Conservation (phyloP, 1,284 basidiomycete genomes). For the Marasmius tenuissimus region DNA sequence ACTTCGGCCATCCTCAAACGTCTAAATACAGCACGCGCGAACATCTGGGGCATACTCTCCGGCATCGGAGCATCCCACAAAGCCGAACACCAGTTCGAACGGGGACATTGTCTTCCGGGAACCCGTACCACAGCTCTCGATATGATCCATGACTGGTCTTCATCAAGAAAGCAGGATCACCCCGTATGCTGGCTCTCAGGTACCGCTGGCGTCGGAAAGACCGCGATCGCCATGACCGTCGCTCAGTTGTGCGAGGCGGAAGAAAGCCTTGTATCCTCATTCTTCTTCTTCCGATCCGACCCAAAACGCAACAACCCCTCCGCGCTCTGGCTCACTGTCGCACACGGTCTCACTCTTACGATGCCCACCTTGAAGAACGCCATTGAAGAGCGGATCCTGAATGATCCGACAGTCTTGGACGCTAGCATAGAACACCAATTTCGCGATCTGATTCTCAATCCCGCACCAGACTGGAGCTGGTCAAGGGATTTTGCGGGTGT, state of each 20-base stretch:
- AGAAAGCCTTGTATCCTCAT: conserved; percentile 12
- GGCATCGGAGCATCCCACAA: not conserved
- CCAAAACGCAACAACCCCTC: not conserved
- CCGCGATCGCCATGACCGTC: conserved; percentile 18
- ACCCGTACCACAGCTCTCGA: conserved; percentile 14
- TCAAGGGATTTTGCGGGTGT: too few relatives aligned
- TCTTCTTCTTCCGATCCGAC: conserved; percentile 15
- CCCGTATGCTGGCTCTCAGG: conserved; percentile 16
- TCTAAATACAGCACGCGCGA: too few relatives aligned
- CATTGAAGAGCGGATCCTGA: not conserved
- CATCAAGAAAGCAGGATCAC: not conserved
- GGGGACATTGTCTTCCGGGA: conserved; percentile 7
- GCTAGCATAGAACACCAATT: not conserved
- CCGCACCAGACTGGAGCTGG: too few relatives aligned
- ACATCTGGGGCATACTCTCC: too few relatives aligned
- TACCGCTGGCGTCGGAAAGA: conserved; percentile 17
- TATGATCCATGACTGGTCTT: conserved; percentile 11
- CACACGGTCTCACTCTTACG: not conserved
- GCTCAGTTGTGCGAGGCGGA: conserved; percentile 5
- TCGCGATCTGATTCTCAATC: not conserved
- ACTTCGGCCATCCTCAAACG: too few relatives aligned
- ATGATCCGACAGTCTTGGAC: not conserved
- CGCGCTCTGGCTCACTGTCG: conserved; percentile 1
- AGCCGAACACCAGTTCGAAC: not conserved
- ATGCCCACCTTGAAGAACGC: not conserved